Evolutionary conservation across 2,329 filamentous ascomycete species (phyloP).

Genomic region (Cladosporium sp.): DNA sequence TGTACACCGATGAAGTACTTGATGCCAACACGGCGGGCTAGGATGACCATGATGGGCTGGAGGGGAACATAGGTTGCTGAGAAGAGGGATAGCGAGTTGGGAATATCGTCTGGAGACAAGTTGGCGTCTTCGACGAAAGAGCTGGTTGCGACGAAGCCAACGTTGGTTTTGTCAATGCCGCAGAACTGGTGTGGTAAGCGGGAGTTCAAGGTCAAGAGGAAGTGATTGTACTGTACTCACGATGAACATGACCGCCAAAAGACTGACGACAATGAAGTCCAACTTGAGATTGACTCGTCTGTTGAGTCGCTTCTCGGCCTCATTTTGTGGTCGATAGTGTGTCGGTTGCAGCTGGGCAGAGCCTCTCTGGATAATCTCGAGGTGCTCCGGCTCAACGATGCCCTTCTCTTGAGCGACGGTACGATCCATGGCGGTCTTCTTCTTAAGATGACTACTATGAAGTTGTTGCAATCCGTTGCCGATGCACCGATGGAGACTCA

Average conservation of each 20-base stretch:
- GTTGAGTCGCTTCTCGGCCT: not conserved
- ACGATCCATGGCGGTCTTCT: not conserved
- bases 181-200: not conserved
- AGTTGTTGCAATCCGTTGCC: too few relatives aligned
- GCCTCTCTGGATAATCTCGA: not conserved
- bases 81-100: slow-evolving; percentile 4
- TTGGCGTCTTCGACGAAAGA: slow-evolving; percentile 4
- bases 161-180: slow-evolving; percentile 3
- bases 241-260: not conserved
- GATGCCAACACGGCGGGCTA: not conserved
- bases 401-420: not conserved
- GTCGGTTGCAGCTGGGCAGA: not conserved
- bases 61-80: slow-evolving; percentile 1
- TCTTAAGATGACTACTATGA: too few relatives aligned
- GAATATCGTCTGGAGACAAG: not conserved
- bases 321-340: not conserved
- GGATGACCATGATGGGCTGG: slow-evolving; percentile 3
- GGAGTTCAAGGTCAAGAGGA: not conserved
- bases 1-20: slow-evolving; percentile 4
- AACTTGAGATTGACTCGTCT: slow-evolving; percentile 3
- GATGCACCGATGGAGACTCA: not conserved
- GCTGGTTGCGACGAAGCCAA: not conserved
- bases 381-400: slow-evolving; percentile 1
- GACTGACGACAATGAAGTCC: not conserved
- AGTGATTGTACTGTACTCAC: not conserved